Conservation (phyloP, 2,329 filamentous ascomycete species). For the Claviceps arundinis region DNA sequence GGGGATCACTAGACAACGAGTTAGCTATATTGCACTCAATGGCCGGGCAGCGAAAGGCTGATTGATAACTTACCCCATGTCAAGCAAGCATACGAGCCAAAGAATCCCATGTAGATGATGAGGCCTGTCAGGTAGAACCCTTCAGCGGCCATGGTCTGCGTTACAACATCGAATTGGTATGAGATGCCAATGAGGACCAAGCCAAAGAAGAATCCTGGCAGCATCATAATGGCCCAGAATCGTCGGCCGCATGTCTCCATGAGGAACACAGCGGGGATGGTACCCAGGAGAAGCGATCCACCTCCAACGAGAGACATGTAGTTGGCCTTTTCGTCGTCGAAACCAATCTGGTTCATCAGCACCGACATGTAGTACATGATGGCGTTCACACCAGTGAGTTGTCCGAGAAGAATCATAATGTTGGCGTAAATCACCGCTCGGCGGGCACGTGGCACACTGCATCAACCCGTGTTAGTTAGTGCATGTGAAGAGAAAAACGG, state of each 20-base stretch:
- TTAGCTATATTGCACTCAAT: too few species aligned
- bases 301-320: constrained; percentile 68
- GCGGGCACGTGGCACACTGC: constrained; percentile 45
- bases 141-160: constrained; percentile 33
- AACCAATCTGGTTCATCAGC: constrained; percentile 55
- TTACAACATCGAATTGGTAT: constrained; percentile 40
- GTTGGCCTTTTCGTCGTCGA: constrained; percentile 45
- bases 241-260: constrained; percentile 63
- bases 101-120: constrained; percentile 55
- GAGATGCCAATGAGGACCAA: constrained; percentile 51
- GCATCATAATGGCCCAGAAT: constrained; percentile 62
- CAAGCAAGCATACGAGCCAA: constrained; percentile 50
- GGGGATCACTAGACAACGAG: constrained; percentile 34
- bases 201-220: constrained; percentile 59
- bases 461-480: neutral
- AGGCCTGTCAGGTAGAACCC: constrained; percentile 56
- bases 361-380: constrained; percentile 62
- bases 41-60: too few species aligned
- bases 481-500: neutral
- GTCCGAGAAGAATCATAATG: constrained; percentile 56
- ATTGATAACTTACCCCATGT: constrained; percentile 33
- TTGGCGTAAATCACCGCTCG: constrained; percentile 55
- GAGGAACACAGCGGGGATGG: constrained; percentile 53
- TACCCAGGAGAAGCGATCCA: constrained; percentile 51
- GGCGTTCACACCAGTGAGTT: constrained; percentile 57